Base-by-base conservation (phyloP, 164 flowering plant genomes). In the Sedum album region DNA sequence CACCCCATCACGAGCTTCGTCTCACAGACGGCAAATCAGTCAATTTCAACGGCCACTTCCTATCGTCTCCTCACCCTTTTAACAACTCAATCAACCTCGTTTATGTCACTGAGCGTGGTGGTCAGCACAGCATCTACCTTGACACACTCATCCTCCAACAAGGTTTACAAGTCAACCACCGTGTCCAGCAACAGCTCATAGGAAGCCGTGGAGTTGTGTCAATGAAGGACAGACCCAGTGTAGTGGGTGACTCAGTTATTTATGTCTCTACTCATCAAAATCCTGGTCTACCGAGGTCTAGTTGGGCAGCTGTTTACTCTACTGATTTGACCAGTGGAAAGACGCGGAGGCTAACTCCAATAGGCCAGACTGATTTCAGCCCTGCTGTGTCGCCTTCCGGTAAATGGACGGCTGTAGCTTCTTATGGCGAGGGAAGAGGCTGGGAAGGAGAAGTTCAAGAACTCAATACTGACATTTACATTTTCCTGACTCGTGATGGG, bases 301-400 rank as follows among this genome's bases (percentile, higher is more conserved):
- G 98, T 69, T 90, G 93, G 98, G 80, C 91, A 10, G 96, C 98
- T 1, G 89, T 90, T 33, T 90, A 88, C 79, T 87, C 89, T 62
- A 90, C 91, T 60, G 69, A 81, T 30, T 46, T 90, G 64, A 30
- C 10, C 1, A 79, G 83, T 38, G 90, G 90, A 28, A 68, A 70
- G 76, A 88, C 93, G 30, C 77, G 71, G 73, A 69, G 98, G 70
- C 74, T 93, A 70, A 88, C 95, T 7, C 98, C 96, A 1, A 0
- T 21, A 5, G 89, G 90, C 11, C 69, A 83, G 23, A 88, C 91
- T 17, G 96, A 93, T 75, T 86, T 81, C 72, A 90, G 96, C 76
- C 98, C 96, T 3, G 83, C 95, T 1, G 85, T 90, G 13, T 93
- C 98, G 6, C 95, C 96, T 8, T 87, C 93, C 33, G 95, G 96